Percentiles rank a stretch among this genome's conserved stretches.
These are phyloP conservation scores for Rhizoclosmatium globosum DNA, from an alignment of 192 early-diverging fungal genomes.

Conservation along the genomic window DNA sequence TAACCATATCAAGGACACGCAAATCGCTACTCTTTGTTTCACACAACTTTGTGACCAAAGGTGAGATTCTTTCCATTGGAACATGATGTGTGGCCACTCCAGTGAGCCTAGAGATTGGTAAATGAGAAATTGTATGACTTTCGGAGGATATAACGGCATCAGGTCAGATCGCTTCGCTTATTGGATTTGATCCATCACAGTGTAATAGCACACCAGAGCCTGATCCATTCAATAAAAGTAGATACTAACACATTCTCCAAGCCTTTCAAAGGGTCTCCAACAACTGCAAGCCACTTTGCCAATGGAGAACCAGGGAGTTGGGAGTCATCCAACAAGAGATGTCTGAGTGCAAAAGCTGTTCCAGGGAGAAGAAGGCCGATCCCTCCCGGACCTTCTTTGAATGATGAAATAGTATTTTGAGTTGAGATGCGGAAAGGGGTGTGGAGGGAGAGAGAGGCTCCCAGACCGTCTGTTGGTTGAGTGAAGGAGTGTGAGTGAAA, in stretches of 20 bases:
- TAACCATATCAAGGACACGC: slow-evolving; percentile 17
- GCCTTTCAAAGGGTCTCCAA: background rate
- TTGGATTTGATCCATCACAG: too few relatives aligned
- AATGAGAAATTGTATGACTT: too few relatives aligned
- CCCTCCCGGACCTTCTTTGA: slow-evolving; percentile 9
- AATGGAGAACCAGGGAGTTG: slow-evolving; percentile 1
- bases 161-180: too few relatives aligned
- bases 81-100: slow-evolving; percentile 23
- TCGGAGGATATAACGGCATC: too few relatives aligned
- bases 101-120: too few relatives aligned
- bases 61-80: slow-evolving; percentile 9
- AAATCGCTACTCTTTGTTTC: slow-evolving; percentile 22
- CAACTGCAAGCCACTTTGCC: slow-evolving; percentile 21
- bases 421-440: slow-evolving; percentile 27
- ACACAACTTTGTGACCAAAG: slow-evolving; percentile 15
- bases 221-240: too few relatives aligned
- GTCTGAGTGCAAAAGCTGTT: slow-evolving; percentile 11
- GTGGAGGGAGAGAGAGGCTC: slow-evolving; percentile 18
- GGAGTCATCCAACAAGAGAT: slow-evolving; percentile 8
- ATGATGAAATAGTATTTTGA: slow-evolving; percentile 13
- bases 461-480: slow-evolving; percentile 15
- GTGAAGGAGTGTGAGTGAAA: background rate
- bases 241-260: slow-evolving; percentile 28
- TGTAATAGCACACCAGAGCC: too few relatives aligned
- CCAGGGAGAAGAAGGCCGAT: slow-evolving; percentile 6